Conservation (phyloP, 192 early-diverging fungal genomes). For the Rhizophagus sp. region DNA sequence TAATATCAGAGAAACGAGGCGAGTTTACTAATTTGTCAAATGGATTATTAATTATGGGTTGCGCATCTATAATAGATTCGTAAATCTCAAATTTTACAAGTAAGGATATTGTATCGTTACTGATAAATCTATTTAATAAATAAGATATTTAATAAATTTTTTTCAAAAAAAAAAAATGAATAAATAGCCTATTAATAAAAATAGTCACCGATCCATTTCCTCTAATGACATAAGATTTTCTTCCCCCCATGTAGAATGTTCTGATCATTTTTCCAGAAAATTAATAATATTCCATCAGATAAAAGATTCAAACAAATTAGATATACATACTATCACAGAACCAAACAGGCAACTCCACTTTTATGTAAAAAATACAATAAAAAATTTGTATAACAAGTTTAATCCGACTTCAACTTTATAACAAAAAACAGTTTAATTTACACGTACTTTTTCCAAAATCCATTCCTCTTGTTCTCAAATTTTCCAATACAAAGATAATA, state of each 20-base stretch:
- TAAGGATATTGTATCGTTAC: constrained; percentile 33
- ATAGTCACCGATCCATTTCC: constrained; percentile 33
- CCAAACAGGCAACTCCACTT: constrained; percentile 37
- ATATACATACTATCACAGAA: constrained; percentile 35
- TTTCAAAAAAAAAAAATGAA: not conserved
- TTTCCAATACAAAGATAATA: constrained; percentile 38
- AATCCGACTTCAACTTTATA: not conserved
- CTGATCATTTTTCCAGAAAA: constrained; percentile 1
- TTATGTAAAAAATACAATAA: not conserved
- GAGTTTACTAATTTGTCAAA: constrained; percentile 31
- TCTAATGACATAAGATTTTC: constrained; percentile 33
- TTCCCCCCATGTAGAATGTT: constrained; percentile 36
- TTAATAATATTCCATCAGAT: not conserved
- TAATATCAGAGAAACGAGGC: constrained; percentile 35
- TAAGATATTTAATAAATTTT: not conserved
- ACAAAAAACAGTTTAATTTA: not conserved
- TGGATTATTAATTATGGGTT: constrained; percentile 15
- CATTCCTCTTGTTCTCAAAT: constrained; percentile 24
- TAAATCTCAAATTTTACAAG: constrained; percentile 40
- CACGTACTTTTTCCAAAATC: constrained; percentile 39
- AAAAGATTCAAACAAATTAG: not conserved
- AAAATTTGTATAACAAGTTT: not conserved
- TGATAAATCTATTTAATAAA: constrained; percentile 26
- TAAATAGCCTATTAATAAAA: not conserved
- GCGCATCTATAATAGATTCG: constrained; percentile 29